Evolutionary conservation across 495 filamentous ascomycete species (phyloP).

Genomic region (Rostrohypoxylon terebratum): DNA sequence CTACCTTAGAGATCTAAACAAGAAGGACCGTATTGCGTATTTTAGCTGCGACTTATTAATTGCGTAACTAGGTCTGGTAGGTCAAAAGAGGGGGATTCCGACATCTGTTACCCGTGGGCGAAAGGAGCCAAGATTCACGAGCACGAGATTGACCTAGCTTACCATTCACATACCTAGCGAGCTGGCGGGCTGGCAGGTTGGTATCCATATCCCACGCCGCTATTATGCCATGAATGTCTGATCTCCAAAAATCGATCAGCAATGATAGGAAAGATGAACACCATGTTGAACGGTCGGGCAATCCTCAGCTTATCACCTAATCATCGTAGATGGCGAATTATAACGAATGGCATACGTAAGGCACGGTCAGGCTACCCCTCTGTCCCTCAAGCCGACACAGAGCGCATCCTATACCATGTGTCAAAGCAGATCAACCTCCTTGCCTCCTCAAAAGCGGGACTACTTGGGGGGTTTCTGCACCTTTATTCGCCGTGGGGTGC

Average conservation of each 20-base stretch:
- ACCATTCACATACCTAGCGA: not conserved
- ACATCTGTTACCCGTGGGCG: constrained; percentile 26
- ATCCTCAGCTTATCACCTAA: constrained; percentile 30
- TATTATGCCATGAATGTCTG: constrained; percentile 18
- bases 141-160: not conserved
- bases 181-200: not conserved
- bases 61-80: not conserved
- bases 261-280: constrained; percentile 36
- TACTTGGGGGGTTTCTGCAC: constrained; percentile 19
- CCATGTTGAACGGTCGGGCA: constrained; percentile 18
- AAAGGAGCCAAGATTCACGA: constrained; percentile 26
- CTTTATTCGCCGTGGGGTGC: constrained; percentile 31
- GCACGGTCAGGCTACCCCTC: constrained; percentile 36
- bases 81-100: constrained; percentile 25
- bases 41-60: not conserved
- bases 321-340: not conserved
- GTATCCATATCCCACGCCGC: constrained; percentile 18
- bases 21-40: not conserved
- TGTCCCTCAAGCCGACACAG: constrained; percentile 30
- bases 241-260: constrained; percentile 22
- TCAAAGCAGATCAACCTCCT: constrained; percentile 35
- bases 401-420: constrained; percentile 29
- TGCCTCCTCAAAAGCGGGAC: constrained; percentile 23
- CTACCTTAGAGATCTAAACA: constrained; percentile 26
- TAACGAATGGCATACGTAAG: constrained; percentile 31